Evolutionary conservation across 2,329 filamentous ascomycete genomes (phyloP).

Genomic region (Stemphylium beticola): DNA sequence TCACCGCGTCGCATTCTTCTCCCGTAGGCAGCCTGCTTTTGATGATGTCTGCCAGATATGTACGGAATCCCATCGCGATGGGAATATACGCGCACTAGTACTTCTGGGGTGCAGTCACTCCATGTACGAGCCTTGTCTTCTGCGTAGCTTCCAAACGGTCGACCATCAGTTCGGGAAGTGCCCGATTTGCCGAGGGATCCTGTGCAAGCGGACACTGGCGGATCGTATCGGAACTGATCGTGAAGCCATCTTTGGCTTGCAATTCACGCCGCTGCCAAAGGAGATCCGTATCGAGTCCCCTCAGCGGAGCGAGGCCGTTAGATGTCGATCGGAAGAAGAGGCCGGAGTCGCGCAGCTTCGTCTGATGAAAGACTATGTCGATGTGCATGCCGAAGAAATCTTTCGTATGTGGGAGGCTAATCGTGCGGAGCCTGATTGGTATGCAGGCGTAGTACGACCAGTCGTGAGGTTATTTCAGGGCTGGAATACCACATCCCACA

Average conservation of each 20-base stretch:
- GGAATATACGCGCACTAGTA: not conserved
- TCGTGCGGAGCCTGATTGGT: conserved; percentile 15
- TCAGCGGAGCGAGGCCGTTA: not conserved
- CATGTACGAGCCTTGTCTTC: conserved; percentile 10
- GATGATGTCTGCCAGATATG: conserved; percentile 10
- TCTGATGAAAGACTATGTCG: conserved; percentile 19
- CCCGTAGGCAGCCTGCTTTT: not conserved
- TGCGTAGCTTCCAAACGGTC: not conserved
- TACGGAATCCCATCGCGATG: not conserved
- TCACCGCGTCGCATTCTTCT: conserved; percentile 2
- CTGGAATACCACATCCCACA: conserved; percentile 9
- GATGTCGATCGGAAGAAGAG: conserved; percentile 16
- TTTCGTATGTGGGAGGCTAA: conserved; percentile 5
- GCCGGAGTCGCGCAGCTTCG: conserved; percentile 14
- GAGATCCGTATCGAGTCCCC: conserved; percentile 12
- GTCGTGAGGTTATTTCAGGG: conserved; percentile 12
- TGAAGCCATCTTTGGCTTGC: conserved; percentile 16
- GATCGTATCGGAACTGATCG: conserved; percentile 18
- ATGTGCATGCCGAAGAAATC: conserved; percentile 15
- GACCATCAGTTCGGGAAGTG: conserved; percentile 11
- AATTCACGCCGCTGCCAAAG: conserved; percentile 1
- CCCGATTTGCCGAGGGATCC: conserved; percentile 2
- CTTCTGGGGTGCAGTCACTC: conserved; percentile 3
- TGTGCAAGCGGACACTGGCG: conserved; percentile 12
- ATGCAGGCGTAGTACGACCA: conserved; percentile 5